These are phyloP conservation scores for Didymosphaeria variabile DNA, from an alignment of 2,329 filamentous ascomycete genomes.

Conservation along the genomic window DNA sequence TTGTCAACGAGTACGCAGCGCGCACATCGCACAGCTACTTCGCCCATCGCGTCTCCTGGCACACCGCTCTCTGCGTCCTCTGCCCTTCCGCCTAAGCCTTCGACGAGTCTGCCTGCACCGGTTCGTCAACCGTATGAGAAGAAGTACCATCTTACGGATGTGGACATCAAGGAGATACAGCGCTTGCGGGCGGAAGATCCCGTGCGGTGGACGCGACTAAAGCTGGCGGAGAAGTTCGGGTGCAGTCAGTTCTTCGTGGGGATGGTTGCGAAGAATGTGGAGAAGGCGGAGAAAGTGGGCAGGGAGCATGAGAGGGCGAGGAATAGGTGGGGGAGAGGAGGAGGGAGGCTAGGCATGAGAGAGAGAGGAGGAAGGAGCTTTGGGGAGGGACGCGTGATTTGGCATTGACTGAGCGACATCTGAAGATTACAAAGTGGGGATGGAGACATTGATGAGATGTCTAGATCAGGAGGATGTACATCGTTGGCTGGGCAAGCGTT, in stretches of 20 bases:
- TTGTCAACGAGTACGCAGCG: conserved; percentile 31
- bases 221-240: conserved; percentile 69
- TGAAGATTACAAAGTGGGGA: background rate
- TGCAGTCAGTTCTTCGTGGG: conserved; percentile 71
- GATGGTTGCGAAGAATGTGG: conserved; percentile 61
- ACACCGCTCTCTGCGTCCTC: conserved; percentile 36
- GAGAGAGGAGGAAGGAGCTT: conserved; percentile 65
- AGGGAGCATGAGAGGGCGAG: conserved; percentile 64
- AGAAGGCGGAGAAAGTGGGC: conserved; percentile 53
- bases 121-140: conserved; percentile 63
- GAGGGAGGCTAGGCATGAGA: conserved; percentile 67
- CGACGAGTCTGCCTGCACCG: conserved; percentile 55
- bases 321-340: conserved; percentile 70
- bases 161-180: conserved; percentile 68
- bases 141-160: conserved; percentile 67
- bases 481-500: background rate
- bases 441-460: background rate
- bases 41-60: conserved; percentile 39
- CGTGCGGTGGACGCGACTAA: conserved; percentile 65
- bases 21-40: conserved; percentile 32
- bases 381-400: conserved; percentile 66
- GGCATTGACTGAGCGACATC: background rate
- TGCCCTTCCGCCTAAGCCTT: conserved; percentile 34
- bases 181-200: conserved; percentile 64
- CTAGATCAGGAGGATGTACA: background rate